A percentile compares a stretch with the other conserved stretches of the same genome.
Conservation (phyloP, 1,139 yeast genomes). For the Saccharomycopsis hybrid region DNA sequence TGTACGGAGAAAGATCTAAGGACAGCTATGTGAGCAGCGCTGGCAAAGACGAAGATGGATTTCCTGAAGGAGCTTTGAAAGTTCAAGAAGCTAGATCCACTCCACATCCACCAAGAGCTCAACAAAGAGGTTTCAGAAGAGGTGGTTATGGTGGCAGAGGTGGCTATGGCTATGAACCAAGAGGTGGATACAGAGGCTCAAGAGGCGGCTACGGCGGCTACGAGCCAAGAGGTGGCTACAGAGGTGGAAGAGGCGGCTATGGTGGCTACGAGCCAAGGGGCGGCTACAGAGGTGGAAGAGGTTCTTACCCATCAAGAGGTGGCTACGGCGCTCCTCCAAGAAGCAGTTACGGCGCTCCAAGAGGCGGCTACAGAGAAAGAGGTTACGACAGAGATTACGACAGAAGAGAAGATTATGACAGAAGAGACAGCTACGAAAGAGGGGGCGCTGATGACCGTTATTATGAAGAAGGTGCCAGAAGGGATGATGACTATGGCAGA, state of each 20-base stretch:
- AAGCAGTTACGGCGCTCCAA: slow-evolving; percentile 14
- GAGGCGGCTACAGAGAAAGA: slow-evolving; percentile 8
- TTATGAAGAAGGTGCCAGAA: slow-evolving; percentile 7
- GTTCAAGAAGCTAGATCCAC: slow-evolving; percentile 56
- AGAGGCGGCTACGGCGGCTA: slow-evolving; percentile 26
- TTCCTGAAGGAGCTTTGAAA: slow-evolving; percentile 30
- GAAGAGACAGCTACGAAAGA: slow-evolving; percentile 8
- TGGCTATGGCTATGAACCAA: slow-evolving; percentile 13
- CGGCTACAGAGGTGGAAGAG: slow-evolving; percentile 27
- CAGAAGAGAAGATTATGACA: slow-evolving; percentile 14
- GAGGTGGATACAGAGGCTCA: slow-evolving; percentile 24
- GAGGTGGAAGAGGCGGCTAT: slow-evolving; percentile 23
- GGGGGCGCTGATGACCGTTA: slow-evolving; percentile 2
- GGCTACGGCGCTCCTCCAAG: slow-evolving; percentile 12
- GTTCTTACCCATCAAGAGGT: slow-evolving; percentile 19
- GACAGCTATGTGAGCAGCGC: slow-evolving; percentile 1
- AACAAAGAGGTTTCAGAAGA: slow-evolving; percentile 24
- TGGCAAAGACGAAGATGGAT: slow-evolving; percentile 6
- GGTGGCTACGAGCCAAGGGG: slow-evolving; percentile 22
- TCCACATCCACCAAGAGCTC: slow-evolving; percentile 35
- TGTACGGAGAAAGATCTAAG: slow-evolving; percentile 15
- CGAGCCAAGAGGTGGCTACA: slow-evolving; percentile 26
- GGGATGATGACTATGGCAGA: slow-evolving; percentile 13
- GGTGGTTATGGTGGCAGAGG: slow-evolving; percentile 19
- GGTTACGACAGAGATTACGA: slow-evolving; percentile 9